Conservation (phyloP, 176 grass and related monocot species). For the Oryza longistaminata region DNA sequence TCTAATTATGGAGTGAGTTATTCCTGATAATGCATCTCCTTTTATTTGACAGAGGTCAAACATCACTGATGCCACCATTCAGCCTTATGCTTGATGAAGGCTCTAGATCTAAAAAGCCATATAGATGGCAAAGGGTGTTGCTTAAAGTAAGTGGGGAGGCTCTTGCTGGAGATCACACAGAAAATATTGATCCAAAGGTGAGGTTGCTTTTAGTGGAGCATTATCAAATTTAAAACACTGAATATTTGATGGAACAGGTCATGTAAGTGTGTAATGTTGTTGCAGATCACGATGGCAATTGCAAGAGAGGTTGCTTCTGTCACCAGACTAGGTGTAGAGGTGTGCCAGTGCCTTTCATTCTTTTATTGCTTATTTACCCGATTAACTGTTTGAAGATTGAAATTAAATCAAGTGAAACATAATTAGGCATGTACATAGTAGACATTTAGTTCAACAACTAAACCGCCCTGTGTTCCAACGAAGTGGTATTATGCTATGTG, state of each 20-base stretch:
- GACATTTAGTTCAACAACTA: constrained; percentile 10
- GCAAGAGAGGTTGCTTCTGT: constrained; percentile 97
- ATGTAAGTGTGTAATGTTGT: constrained; percentile 23
- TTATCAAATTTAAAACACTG: constrained; percentile 10
- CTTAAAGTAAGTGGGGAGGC: constrained; percentile 98
- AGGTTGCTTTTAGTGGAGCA: constrained; percentile 14
- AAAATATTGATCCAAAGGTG: constrained; percentile 95
- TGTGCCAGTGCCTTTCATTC: constrained; percentile 28
- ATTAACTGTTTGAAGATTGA: constrained; percentile 6
- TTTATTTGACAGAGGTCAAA: constrained; percentile 41
- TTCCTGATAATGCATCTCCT: neutral
- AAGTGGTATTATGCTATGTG: neutral
- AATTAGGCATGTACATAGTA: neutral
- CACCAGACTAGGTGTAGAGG: constrained; percentile 93
- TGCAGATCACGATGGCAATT: constrained; percentile 96
- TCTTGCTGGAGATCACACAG: constrained; percentile 73
- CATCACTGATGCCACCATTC: constrained; percentile 55
- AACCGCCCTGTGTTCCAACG: neutral
- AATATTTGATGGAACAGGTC: neutral
- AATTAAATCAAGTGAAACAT: neutral
- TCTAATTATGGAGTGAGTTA: neutral
- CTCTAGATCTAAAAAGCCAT: constrained; percentile 49
- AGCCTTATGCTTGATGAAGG: constrained; percentile 59
- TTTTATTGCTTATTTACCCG: neutral
- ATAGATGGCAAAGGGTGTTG: constrained; percentile 89